phyloP scores from a whole-genome alignment of 2,329 filamentous ascomycete species.

The Sarocladium strictum region DNA sequence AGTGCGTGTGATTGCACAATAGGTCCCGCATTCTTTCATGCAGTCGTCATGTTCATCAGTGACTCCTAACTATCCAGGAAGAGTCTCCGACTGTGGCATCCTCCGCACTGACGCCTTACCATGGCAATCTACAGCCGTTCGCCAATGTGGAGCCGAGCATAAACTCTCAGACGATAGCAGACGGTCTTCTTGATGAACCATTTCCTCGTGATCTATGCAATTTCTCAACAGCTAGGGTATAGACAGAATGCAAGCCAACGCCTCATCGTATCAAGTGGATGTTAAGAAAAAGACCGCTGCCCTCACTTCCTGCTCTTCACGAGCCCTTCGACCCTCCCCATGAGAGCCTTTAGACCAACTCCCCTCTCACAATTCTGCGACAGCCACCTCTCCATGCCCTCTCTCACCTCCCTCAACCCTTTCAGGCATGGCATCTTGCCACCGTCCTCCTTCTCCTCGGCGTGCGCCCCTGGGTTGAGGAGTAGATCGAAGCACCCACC shows the following conservation, averaged over 20 bases:
- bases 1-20: too few relatives aligned
- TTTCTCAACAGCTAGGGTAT: not conserved
- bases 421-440: slow-evolving; percentile 66
- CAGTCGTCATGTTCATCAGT: too few relatives aligned
- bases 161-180: too few relatives aligned
- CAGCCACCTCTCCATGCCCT: slow-evolving; percentile 80
- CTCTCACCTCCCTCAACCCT: slow-evolving; percentile 62
- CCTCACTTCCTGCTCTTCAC: slow-evolving; percentile 28
- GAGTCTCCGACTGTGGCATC: too few relatives aligned
- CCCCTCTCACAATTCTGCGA: slow-evolving; percentile 78
- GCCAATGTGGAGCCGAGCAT: too few relatives aligned
- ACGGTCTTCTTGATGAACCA: too few relatives aligned
- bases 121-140: too few relatives aligned
- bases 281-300: not conserved
- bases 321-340: slow-evolving; percentile 57
- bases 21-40: too few relatives aligned
- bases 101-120: too few relatives aligned
- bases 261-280: not conserved
- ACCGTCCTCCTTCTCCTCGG: slow-evolving; percentile 47
- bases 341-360: slow-evolving; percentile 61
- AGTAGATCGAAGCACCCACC: slow-evolving; percentile 73
- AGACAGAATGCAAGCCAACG: not conserved
- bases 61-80: too few relatives aligned
- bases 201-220: not conserved
- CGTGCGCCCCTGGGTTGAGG: slow-evolving; percentile 68